Evolutionary conservation across 176 grass and related monocot genomes (phyloP), one percentile per base, ranked within the genome.

Genomic region (Aegilops longissima): DNA sequence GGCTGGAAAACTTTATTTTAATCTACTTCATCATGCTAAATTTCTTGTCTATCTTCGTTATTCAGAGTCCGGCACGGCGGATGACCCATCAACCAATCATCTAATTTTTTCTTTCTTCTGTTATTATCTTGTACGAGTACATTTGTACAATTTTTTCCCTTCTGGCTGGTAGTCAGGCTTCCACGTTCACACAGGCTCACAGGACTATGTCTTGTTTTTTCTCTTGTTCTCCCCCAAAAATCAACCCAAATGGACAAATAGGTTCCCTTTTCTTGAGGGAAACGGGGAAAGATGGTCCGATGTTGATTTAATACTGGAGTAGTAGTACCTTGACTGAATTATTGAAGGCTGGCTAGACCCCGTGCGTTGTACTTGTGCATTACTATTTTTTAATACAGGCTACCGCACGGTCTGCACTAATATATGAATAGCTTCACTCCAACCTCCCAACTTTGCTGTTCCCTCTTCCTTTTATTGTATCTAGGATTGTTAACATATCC

Each of bases 401-500:
- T 54, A 83, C 18, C 18, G 56, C 33, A 83, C 64, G 38, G 33
- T 71, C 21, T 70, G 63, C 35, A 63, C 51, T 72, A 68, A 52
- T 51, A 54, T 80, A 66, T 85, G 77, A 34, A 34, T 77, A 69
- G 70, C 17, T 84, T 84, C 76, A 70, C 38, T 36, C 81, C 63
- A 49, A 21, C 61, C 23, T 51, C 66, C 38, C 3, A 31, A 23
- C 45, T 75, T 64, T 80, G 27, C n/a, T 76, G 17, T 12, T 61
- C 39, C 40, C 24, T 71, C 42, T 87, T 80, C 49, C 16, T 54
- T 70, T 36, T n/a, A n/a, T 78, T 88, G 64, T 76, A 25, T 33
- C 31, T 78, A 90, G 35, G 73, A 78, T 66, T 92, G 66, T 78
- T 71, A 65, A 73, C 82, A 82, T 85, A 13, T 59, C 72, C 40